Evolutionary conservation across 345 rosid species (phyloP).

Genomic region (Populus deltoides): DNA sequence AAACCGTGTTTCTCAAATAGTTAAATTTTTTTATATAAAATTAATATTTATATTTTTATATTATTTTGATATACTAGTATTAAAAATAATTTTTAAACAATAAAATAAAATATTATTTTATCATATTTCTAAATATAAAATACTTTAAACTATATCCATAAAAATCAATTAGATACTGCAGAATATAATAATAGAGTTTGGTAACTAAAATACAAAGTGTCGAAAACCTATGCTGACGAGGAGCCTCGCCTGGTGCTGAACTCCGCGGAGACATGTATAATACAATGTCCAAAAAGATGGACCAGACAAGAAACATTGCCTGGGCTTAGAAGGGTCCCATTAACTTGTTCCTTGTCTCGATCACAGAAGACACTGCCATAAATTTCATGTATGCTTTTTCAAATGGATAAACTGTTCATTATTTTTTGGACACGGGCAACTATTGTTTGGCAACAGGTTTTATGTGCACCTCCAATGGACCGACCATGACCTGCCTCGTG

Average conservation of each 20-base stretch:
- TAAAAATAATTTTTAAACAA: no score
- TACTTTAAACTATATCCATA: rapidly evolving
- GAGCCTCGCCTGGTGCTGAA: not conserved
- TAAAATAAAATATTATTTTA: no score
- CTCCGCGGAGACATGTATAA: not conserved
- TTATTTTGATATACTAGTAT: no score
- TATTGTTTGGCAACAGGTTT: not conserved
- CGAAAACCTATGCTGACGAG: not conserved
- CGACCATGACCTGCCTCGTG: not conserved
- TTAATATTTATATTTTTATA: no score
- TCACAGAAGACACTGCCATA: slow-evolving; percentile 24
- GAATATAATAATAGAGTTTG: slow-evolving; percentile 15
- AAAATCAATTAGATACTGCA: no score
- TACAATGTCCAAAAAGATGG: not conserved
- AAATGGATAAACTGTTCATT: slow-evolving; percentile 11
- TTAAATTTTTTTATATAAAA: no score
- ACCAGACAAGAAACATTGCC: not conserved
- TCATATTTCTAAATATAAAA: no score
- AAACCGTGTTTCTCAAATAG: rapidly evolving
- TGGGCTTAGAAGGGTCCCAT: slow-evolving; percentile 2
- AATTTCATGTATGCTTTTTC: slow-evolving; percentile 16
- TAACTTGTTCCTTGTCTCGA: slow-evolving; percentile 20
- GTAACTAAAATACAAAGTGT: slow-evolving; percentile 12
- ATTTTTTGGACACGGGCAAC: slow-evolving; percentile 19
- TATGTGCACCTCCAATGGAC: not conserved